Conservation (phyloP, 768 basidiomycete genomes). For the Cystofilobasidium capitatum region DNA sequence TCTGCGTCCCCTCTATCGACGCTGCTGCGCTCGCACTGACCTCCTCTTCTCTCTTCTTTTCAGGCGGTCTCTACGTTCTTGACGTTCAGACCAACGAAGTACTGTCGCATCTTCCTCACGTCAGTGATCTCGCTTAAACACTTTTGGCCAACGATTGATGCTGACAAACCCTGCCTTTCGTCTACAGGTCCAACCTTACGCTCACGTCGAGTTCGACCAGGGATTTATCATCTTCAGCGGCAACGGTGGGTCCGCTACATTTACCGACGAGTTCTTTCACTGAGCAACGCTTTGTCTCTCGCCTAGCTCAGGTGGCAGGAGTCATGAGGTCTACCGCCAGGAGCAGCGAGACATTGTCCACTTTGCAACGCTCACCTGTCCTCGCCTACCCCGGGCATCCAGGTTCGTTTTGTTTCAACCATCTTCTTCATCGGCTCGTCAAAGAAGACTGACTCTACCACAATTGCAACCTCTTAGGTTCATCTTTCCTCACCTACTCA, state of each 20-base stretch:
- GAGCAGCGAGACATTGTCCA: background rate
- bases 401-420: background rate
- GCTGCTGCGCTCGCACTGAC: background rate
- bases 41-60: background rate
- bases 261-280: background rate
- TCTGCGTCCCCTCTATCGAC: background rate
- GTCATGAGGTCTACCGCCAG: background rate
- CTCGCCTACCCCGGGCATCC: background rate
- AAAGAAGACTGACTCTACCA: background rate
- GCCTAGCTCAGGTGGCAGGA: background rate
- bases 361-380: background rate
- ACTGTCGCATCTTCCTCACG: background rate
- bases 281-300: background rate
- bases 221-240: background rate
- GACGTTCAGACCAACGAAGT: background rate
- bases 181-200: background rate
- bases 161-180: background rate
- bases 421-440: background rate
- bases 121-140: background rate
- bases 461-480: background rate
- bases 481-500: background rate
- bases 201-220: background rate
- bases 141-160: background rate
- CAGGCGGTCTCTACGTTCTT: background rate
- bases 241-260: background rate